A percentile compares a stretch with the other conserved stretches of the same genome.
These are phyloP conservation scores for Hyphodiscus sp. DNA, from an alignment of 2,329 filamentous ascomycete species.

Conservation along the genomic window DNA sequence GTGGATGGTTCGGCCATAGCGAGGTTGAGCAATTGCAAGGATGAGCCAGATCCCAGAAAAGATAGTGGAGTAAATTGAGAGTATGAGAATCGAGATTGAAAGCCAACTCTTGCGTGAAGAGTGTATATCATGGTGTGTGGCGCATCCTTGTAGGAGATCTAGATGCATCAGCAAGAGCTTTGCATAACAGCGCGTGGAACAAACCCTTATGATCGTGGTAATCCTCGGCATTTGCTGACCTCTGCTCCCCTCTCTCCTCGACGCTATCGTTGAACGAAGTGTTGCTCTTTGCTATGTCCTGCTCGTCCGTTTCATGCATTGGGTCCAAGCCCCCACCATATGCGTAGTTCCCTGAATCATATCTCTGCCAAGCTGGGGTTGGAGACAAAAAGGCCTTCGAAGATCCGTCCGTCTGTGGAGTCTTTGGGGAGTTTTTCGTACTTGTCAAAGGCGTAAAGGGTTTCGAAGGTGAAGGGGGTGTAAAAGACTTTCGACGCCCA, in stretches of 20 bases:
- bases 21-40: slow-evolving; percentile 54
- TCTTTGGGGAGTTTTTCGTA: background rate
- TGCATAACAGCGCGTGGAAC: background rate
- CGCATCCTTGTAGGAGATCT: background rate
- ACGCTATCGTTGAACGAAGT: background rate
- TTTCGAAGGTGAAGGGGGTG: background rate
- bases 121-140: background rate
- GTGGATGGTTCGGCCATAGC: slow-evolving; percentile 53
- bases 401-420: background rate
- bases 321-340: background rate
- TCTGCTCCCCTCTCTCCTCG: background rate
- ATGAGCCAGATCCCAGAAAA: slow-evolving; percentile 61
- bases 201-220: background rate
- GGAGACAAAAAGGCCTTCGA: background rate
- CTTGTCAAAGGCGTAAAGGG: background rate
- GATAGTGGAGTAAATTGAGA: slow-evolving; percentile 57
- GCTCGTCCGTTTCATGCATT: background rate
- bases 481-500: background rate
- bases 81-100: slow-evolving; percentile 37
- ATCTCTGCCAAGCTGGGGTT: background rate
- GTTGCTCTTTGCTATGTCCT: background rate
- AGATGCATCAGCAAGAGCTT: background rate
- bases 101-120: slow-evolving; percentile 36
- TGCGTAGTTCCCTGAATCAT: background rate
- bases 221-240: background rate